Conservation (phyloP, 1,284 basidiomycete species). For the Tilletia caries region DNA sequence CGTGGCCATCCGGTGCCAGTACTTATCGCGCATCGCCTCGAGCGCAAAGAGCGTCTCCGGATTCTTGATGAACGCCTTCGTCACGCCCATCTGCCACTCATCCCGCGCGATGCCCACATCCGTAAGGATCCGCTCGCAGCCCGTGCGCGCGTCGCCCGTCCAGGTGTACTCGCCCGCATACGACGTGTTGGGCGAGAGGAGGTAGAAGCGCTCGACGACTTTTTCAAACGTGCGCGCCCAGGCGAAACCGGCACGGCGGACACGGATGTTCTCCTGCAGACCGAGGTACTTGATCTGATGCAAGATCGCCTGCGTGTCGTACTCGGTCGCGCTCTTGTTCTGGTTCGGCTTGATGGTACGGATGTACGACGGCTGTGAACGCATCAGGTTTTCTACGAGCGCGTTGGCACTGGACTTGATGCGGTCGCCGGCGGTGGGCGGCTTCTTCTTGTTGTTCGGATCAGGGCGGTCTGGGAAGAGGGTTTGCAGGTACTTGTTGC, state of each 20-base stretch:
- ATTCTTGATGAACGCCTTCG: conserved; percentile 99
- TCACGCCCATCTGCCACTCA: conserved; percentile 99
- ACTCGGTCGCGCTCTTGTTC: conserved; percentile 87
- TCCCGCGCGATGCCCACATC: conserved; percentile 94
- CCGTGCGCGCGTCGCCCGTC: conserved; percentile 83
- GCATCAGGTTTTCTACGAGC: conserved; percentile 92
- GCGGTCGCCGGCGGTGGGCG: conserved; percentile 94
- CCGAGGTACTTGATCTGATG: conserved; percentile 99
- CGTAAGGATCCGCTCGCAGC: conserved; percentile 85
- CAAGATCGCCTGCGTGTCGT: conserved; percentile 87
- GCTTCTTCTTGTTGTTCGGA: conserved; percentile 93
- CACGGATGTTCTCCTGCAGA: conserved; percentile 95
- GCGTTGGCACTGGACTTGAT: conserved; percentile 89
- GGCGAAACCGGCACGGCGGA: conserved; percentile 93
- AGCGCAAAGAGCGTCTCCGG: conserved; percentile 97
- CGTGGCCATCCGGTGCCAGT: conserved; percentile 99
- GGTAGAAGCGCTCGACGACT: conserved; percentile 87
- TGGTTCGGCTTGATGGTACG: conserved; percentile 99
- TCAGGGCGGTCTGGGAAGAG: conserved; percentile 94
- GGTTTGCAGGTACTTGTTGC: conserved; percentile 66
- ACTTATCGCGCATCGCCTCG: conserved; percentile 96
- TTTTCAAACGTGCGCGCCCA: conserved; percentile 97
- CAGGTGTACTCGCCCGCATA: conserved; percentile 99
- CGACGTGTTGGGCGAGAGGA: conserved; percentile 88
- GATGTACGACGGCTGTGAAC: conserved; percentile 94